phyloP scores from a whole-genome alignment of 495 filamentous ascomycete species.

The Friedmanniomyces simplex region DNA sequence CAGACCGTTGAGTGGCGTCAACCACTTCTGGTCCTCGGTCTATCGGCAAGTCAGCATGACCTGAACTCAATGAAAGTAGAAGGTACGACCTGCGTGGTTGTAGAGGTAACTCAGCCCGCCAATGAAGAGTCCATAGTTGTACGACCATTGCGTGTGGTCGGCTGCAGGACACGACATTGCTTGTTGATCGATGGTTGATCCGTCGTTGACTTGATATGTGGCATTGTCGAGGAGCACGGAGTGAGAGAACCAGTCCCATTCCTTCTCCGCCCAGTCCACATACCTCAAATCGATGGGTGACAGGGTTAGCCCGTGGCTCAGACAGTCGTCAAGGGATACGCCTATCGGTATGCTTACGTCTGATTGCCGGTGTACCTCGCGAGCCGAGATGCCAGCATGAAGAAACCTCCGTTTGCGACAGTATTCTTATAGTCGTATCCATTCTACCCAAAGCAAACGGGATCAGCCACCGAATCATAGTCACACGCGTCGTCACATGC shows the following conservation, averaged over 20 bases:
- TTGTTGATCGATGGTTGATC: slow-evolving; percentile 39
- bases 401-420: slow-evolving; percentile 72
- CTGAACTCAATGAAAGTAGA: too few relatives aligned
- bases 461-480: too few relatives aligned
- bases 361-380: slow-evolving; percentile 66
- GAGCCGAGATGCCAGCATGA: slow-evolving; percentile 65
- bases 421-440: too few relatives aligned
- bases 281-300: too few relatives aligned
- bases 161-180: slow-evolving; percentile 37
- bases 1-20: slow-evolving; percentile 22
- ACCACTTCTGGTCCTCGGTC: slow-evolving; percentile 9
- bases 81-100: too few relatives aligned
- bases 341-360: too few relatives aligned
- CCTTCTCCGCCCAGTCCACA: slow-evolving; percentile 49
- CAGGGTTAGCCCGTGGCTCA: too few relatives aligned
- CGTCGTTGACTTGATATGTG: slow-evolving; percentile 54
- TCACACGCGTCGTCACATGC: too few relatives aligned
- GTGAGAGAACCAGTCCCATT: slow-evolving; percentile 59
- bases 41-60: too few relatives aligned
- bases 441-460: too few relatives aligned
- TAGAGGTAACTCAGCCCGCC: slow-evolving; percentile 49
- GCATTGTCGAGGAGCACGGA: slow-evolving; percentile 54
- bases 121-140: slow-evolving; percentile 55
- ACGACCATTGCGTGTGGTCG: slow-evolving; percentile 48
- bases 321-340: too few relatives aligned